Conservation (phyloP, 257 asterid genomes). For the Ligustrum vulgare region DNA sequence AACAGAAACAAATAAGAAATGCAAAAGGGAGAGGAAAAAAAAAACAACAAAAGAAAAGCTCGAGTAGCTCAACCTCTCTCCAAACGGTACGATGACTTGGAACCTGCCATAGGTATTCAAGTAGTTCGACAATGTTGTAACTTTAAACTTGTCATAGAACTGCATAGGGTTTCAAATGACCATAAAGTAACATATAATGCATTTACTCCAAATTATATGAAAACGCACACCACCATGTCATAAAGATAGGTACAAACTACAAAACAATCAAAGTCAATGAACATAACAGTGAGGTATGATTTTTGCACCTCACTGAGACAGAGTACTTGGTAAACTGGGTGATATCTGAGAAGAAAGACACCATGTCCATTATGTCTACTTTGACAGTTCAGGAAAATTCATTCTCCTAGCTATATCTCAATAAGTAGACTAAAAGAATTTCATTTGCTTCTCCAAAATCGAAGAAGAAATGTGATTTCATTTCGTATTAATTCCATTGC, state of each 20-base stretch:
- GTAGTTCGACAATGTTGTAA: slow-evolving; percentile 96
- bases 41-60: not conserved
- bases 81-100: slow-evolving; percentile 97
- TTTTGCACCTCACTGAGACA: slow-evolving; percentile 3
- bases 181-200: not conserved
- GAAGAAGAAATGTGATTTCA: not conserved
- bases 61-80: slow-evolving; percentile 66
- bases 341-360: not conserved
- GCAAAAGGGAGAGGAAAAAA: slow-evolving; percentile 1
- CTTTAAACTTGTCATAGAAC: slow-evolving; percentile 99
- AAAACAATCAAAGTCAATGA: not conserved
- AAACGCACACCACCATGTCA: slow-evolving; percentile 11
- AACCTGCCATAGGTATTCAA: slow-evolving; percentile 96
- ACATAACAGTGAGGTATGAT: not conserved
- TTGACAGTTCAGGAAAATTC: not conserved
- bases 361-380: not conserved
- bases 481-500: not conserved
- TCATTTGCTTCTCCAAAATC: not conserved
- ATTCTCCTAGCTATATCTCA: not conserved
- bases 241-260: not conserved
- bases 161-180: slow-evolving; percentile 34
- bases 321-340: not conserved
- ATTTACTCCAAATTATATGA: not conserved
- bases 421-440: not conserved
- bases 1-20: not conserved